Conservation (phyloP, 108 stramenopile species). For the Pseudonitzschia delicatissima region DNA sequence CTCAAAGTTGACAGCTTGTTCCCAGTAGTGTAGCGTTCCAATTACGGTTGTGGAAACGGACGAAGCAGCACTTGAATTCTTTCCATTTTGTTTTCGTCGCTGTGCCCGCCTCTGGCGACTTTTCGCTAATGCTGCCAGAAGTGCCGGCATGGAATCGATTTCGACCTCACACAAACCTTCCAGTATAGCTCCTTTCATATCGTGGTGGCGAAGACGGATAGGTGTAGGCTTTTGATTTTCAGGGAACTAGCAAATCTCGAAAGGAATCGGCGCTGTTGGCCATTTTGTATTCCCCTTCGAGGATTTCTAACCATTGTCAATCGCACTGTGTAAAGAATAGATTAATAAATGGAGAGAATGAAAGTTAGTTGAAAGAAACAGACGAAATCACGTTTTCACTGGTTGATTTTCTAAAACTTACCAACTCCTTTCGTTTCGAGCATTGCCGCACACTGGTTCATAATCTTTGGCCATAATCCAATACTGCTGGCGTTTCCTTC, state of each 20-base stretch:
- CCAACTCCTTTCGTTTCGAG: conserved; percentile 22
- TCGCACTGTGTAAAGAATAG: neutral
- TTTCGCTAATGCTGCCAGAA: conserved; percentile 12
- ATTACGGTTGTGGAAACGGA: conserved; percentile 19
- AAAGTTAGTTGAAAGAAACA: neutral
- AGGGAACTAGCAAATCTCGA: conserved; percentile 42
- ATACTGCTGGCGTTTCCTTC: neutral
- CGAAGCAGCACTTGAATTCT: neutral
- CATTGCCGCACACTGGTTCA: conserved; percentile 13
- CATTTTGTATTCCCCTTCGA: conserved; percentile 17
- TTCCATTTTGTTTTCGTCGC: neutral
- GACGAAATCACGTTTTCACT: too few species aligned
- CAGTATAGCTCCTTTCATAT: conserved; percentile 45
- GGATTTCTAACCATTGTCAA: conserved; percentile 50
- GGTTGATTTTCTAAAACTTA: neutral
- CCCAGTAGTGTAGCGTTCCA: conserved; percentile 22
- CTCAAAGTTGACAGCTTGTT: conserved; percentile 20
- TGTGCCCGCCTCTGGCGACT: neutral
- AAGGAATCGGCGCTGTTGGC: conserved; percentile 30
- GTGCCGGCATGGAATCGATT: conserved; percentile 34
- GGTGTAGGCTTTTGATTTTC: neutral
- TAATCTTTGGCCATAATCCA: conserved; percentile 19
- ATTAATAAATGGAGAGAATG: neutral
- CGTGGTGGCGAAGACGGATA: conserved; percentile 14
- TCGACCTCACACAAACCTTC: conserved; percentile 47